Base-by-base conservation (phyloP, 768 basidiomycete species). In the Postia placenta region DNA sequence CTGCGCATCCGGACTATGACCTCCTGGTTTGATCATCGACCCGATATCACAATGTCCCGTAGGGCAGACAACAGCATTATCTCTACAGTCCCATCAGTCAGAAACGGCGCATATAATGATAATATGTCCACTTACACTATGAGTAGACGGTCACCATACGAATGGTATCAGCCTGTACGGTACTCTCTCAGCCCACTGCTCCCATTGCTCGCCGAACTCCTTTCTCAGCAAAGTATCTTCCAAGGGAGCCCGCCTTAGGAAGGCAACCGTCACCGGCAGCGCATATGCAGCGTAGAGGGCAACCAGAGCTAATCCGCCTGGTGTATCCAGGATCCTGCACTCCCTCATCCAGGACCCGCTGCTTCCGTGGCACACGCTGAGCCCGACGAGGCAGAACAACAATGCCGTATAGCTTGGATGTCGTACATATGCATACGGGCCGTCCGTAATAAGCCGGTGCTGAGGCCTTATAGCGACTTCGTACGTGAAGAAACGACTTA, bases 321-420 rank as follows among this genome's bases (percentile, higher is more conserved):
- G 33, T 39, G 42, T 38, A 4, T 37, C 47, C 15, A 46, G 22
- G 28, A 45, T 2, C 9, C 54, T 38, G 41, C 54, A 26, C 38
- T 42, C 50, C 36, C 19, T 19, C 9, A 42, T 14, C 45, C 41
- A 55, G 35, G 42, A 43, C 2, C 48, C 43, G n/a, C 28, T 23
- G 1, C 24, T 42, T n/a, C 36, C 17, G 27, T 25, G 24, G 17
- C 28, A 20, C 14, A 26, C 36, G 25, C 39, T 12, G 17, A 38
- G 22, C 11, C 36, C 41, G n/a, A 23, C 38, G 25, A 19, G 4
- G 17, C 20, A 22, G 24, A 25, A 11, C 22, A 43, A 14, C 15
- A 25, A 35, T 1, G 40, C 58, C 6, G 51, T 53, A 38, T 61
- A 61, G n/a, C 45, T 35, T 4, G 56, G 60, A 44, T 61, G 56